A percentile compares a stretch with the other conserved stretches of the same genome.
Evolutionary conservation across 2,329 filamentous ascomycete genomes (phyloP).

Genomic region (Thielaviopsis punctulata): DNA sequence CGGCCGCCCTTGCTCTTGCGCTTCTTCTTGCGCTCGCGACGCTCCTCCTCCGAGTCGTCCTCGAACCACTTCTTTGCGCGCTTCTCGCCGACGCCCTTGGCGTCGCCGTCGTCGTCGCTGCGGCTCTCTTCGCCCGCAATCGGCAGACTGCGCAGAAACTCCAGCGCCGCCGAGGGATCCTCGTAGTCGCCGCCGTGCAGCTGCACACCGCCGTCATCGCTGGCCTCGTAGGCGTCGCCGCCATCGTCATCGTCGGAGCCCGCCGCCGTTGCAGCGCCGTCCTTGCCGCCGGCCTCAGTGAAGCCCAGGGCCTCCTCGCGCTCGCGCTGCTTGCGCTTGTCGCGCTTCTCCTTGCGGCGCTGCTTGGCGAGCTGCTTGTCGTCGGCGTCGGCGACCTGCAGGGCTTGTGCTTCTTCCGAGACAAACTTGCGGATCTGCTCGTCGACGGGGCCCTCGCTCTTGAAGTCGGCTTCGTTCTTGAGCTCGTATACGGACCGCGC

Average conservation of each 20-base stretch:
- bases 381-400: constrained; percentile 56
- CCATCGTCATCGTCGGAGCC: constrained; percentile 1
- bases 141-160: constrained; percentile 40
- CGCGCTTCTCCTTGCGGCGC: constrained; percentile 59
- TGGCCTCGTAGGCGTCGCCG: background rate
- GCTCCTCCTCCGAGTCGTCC: constrained; percentile 29
- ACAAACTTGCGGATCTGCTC: constrained; percentile 64
- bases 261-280: constrained; percentile 13
- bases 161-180: constrained; percentile 36
- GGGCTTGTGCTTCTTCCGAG: constrained; percentile 53
- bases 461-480: constrained; percentile 69
- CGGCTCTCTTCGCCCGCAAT: constrained; percentile 22
- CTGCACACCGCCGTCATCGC: constrained; percentile 13
- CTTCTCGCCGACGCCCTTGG: constrained; percentile 23
- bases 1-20: constrained; percentile 28
- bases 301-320: constrained; percentile 25
- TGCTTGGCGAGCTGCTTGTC: constrained; percentile 71
- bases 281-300: constrained; percentile 16
- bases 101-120: constrained; percentile 18
- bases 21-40: constrained; percentile 18
- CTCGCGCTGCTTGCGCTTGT: constrained; percentile 51
- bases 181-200: constrained; percentile 24
- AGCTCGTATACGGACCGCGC: constrained; percentile 78
- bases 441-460: constrained; percentile 54
- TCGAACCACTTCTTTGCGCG: constrained; percentile 73